Base-by-base conservation (phyloP, 2,329 filamentous ascomycete genomes). In the Emericellopsis atlantica region DNA sequence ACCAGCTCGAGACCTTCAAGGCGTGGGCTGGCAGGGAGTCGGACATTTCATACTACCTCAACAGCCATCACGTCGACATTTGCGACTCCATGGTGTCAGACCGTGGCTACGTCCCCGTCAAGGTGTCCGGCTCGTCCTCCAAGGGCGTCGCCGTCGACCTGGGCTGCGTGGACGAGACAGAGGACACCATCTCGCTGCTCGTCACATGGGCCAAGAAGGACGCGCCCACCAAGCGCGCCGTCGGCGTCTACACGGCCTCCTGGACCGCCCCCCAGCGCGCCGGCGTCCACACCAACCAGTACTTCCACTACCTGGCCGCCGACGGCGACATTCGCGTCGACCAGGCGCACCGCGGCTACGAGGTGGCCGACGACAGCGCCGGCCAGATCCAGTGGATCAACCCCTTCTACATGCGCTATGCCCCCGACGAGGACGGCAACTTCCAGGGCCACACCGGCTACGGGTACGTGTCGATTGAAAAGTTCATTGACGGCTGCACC, bases 1-100 rank as follows among this genome's bases (percentile, higher is more conserved):
- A 74, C 39, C 88, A 94, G 65, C 75, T 95, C 37, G 84, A 93
- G 69, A 95, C 88, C 1, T 95, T 95, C 78, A 89, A 87, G 63
- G 83, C 87, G 4, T 95, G 88, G 88, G 89, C 89, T 0, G 89
- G 89, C 47, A 79, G 81, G 53, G 88, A 95, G 51, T 89, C 82
- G 24, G 90, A 95, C 60, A 95, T 95, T 53, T 89, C 82, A 9
- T 95, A 95, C 69, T 95, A 95, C 64, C 76, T 95, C 49, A 95
- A 95, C 72, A 87, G 80, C 48, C 89, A 95, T 66, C 90, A 95
- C 66, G 72, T 95, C 52, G 89, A 95, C 62, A 78, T 95, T 51
- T 87, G 83, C 64, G 89, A 94, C 67, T 87, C 80, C 42, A 94
- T 95, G 87, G 85, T 93, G 2, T 77, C 81, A 7, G 67, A 64